Evolutionary conservation across 805 yeast genomes (phyloP), one percentile per base, ranked within the genome.

Genomic region (Yarrowia sp.): DNA sequence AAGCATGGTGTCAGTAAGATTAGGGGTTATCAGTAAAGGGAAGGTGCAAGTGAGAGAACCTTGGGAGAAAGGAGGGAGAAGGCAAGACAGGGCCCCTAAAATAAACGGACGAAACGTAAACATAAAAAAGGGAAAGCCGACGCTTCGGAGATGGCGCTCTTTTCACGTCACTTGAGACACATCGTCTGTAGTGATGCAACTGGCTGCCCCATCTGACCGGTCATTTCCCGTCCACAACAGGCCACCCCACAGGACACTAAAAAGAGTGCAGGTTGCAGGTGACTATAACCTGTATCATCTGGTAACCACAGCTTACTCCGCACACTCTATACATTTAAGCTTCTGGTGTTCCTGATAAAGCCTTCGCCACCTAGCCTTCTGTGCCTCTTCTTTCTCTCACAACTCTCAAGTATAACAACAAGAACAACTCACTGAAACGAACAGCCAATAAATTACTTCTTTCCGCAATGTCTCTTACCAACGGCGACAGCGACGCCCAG

Each of bases 1-100:
- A 68, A 49, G 70, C 55, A 20, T 40, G 46, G 14, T 33, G 24
- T 42, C 44, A 56, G 42, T 60, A 44, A 19, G 53, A 43, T 38
- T 50, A 40, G 19, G 52, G 30, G 38, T 14, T 15, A 33, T 36
- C 58, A 52, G 58, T 47, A 43, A 19, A 43, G 52, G 36, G 47
- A 39, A 33, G 47, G 42, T 65, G 53, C 68, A 15, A 44, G 56
- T 9, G 50, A 13, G 40, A 49, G 30, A 40, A 53, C 58, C 30
- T 47, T 52, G 42, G 39, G 44, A 44, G 49, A 19, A 34, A 38
- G 55, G 44, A 36, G 38, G 20, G 46, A 42, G 38, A n/a, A 9
- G 38, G 30, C 3, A 24, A 30, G 34, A 34, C 38, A 12, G n/a
- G 24, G 38, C 38, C 38, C 47, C 39, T 5, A 40, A 40, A 30